Conservation (phyloP, 2,329 filamentous ascomycete genomes). For the Aspergillus sp. region DNA sequence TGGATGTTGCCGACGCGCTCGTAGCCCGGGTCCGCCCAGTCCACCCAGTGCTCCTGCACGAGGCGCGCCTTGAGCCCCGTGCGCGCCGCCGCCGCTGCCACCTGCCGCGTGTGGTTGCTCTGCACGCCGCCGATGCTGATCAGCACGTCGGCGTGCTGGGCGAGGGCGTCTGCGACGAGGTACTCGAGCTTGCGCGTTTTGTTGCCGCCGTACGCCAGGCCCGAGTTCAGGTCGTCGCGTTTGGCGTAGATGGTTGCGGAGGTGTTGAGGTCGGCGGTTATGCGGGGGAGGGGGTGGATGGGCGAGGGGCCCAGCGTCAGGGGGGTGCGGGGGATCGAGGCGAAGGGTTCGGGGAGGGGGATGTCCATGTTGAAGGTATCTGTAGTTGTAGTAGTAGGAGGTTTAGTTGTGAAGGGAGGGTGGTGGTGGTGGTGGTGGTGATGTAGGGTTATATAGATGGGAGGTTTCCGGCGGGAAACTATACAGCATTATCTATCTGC, state of each 20-base stretch:
- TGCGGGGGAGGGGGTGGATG: conserved; percentile 65
- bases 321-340: conserved; percentile 59
- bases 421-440: too few relatives aligned
- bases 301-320: conserved; percentile 69
- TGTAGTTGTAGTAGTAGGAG: too few relatives aligned
- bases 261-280: conserved; percentile 57
- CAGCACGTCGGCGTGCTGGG: conserved; percentile 59
- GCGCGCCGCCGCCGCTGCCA: conserved; percentile 61
- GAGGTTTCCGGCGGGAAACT: too few relatives aligned
- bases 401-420: too few relatives aligned
- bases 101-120: conserved; percentile 68
- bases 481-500: too few relatives aligned
- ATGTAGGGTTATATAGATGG: too few relatives aligned
- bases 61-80: conserved; percentile 52
- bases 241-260: conserved; percentile 66
- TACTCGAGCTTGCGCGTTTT: conserved; percentile 71
- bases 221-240: conserved; percentile 69
- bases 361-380: conserved; percentile 3
- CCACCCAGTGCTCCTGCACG: conserved; percentile 69
- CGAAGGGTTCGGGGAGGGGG: conserved; percentile 60
- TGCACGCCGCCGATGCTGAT: conserved; percentile 68
- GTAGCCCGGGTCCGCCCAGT: conserved; percentile 60
- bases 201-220: conserved; percentile 67
- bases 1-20: conserved; percentile 70
- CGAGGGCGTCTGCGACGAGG: conserved; percentile 61